Evolutionary conservation across 805 yeast genomes (phyloP), one percentile per base, ranked within the genome.

Genomic region (Candida lessepsii): DNA sequence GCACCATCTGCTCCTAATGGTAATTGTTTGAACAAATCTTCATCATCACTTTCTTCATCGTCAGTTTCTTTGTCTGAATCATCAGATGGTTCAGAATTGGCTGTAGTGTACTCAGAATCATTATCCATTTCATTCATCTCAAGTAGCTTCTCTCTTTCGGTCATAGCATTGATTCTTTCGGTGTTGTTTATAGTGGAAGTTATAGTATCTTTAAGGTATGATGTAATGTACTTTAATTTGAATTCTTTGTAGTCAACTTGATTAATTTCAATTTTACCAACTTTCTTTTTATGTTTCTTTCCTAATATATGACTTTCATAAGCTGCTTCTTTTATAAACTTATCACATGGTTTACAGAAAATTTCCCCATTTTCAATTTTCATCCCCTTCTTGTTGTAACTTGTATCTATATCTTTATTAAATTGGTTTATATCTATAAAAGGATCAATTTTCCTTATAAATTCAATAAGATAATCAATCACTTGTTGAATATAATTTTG

Each of bases 1-100:
- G 73, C 75, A 0, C 97, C 97, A 60, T 90, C 97, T 14, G 86
- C 75, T 0, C 96, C 98, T 0, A 86, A 38, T 0, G 96, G 96
- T 40, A 86, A 59, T 41, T 82, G 77, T 41, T 76, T 65, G 14
- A 81, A 79, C 44, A 73, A 72, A 1, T 62, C 69, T 15, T 53
- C 47, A 16, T 45, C 37, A 0, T 52, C 60, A 11, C 50, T 52
- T 2, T 50, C 53, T 2, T 51, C 59, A 11, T 44, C 42, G 1
- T 44, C 42, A 1, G 25, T 13, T n/a, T 37, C 43, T 9, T 43
- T 35, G 2, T 58, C 58, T 15, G 54, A 51, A 6, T 49, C 51
- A 30, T 55, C 57, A 4, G 54, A 49, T 1, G 54, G 45, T 14
- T 51, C 62, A 6, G 51, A 47, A 30, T 58, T 56, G 7, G 58